Evolutionary conservation across 202 grass and related monocot species (phyloP).

Genomic region (Eragrostis tef): DNA sequence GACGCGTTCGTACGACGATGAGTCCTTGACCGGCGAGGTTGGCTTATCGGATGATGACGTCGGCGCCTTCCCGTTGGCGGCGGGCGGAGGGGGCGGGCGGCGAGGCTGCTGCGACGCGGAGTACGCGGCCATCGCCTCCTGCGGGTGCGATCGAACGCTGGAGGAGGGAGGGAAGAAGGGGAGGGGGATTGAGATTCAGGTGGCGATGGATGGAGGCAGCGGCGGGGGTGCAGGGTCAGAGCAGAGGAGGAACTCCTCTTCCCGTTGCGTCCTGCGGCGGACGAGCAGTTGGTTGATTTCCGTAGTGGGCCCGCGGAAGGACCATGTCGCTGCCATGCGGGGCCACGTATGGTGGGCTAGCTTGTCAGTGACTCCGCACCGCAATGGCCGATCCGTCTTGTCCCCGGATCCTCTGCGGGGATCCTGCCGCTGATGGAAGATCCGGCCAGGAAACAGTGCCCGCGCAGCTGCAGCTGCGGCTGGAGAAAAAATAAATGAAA

Average conservation of each 20-base stretch:
- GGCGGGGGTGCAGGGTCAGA: background rate
- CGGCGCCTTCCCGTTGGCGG: constrained; percentile 17
- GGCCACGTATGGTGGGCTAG: background rate
- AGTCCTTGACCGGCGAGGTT: constrained; percentile 5
- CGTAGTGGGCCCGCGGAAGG: background rate
- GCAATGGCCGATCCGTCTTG: background rate
- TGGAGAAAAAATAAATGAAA: no score
- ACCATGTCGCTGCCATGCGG: background rate
- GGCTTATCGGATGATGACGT: constrained; percentile 47
- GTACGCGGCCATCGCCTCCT: constrained; percentile 5
- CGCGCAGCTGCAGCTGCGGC: no score
- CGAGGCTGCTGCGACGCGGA: background rate
- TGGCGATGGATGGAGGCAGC: background rate
- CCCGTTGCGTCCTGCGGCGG: constrained; percentile 16
- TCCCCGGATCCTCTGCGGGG: background rate
- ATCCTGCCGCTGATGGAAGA: no score
- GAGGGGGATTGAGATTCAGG: background rate
- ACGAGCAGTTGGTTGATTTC: background rate
- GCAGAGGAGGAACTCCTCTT: no score
- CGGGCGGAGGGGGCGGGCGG: background rate
- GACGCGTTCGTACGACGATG: constrained; percentile 30
- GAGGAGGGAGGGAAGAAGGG: background rate
- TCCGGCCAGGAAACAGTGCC: no score
- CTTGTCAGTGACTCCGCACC: background rate
- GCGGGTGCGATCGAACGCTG: background rate